Evolutionary conservation across 345 rosid species (phyloP).

Genomic region (Schrenkiella parvula): DNA sequence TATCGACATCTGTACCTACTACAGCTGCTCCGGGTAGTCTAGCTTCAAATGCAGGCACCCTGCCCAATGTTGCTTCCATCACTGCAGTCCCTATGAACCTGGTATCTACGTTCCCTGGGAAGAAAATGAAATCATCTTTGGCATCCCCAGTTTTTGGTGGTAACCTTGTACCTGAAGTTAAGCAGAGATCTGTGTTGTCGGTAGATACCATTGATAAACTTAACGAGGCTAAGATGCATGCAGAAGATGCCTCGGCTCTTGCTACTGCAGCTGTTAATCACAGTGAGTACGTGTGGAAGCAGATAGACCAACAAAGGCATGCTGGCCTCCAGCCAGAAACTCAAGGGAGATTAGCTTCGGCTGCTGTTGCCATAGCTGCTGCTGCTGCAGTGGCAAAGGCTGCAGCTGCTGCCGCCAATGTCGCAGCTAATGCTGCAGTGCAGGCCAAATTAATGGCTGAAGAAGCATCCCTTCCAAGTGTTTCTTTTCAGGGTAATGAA

Average conservation of each 20-base stretch:
- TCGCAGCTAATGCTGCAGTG: constrained; percentile 89
- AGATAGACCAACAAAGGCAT: constrained; percentile 54
- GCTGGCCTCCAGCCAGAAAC: constrained; percentile 51
- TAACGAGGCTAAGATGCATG: constrained; percentile 65
- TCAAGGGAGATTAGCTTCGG: constrained; percentile 73
- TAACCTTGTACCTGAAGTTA: constrained; percentile 39
- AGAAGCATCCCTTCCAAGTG: constrained; percentile 54
- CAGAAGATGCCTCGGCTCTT: constrained; percentile 77
- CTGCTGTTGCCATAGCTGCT: constrained; percentile 78
- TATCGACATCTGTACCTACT: constrained; percentile 36
- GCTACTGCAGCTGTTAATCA: constrained; percentile 77
- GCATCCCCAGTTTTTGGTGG: constrained; percentile 39
- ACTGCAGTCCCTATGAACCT: constrained; percentile 35
- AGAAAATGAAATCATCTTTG: constrained; percentile 39
- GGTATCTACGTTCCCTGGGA: constrained; percentile 38
- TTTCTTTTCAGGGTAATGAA: constrained; percentile 33
- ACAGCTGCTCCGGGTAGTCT: constrained; percentile 5
- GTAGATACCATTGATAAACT: constrained; percentile 60
- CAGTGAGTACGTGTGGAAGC: constrained; percentile 70
- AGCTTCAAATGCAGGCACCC: constrained; percentile 10
- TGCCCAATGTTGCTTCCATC: constrained; percentile 26
- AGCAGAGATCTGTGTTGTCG: constrained; percentile 44
- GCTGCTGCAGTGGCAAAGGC: constrained; percentile 98
- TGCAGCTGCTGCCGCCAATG: constrained; percentile 96
- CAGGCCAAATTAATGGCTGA: constrained; percentile 95